phyloP scores from a whole-genome alignment of 768 basidiomycete genomes.

The Sporobolomyces roseus region DNA sequence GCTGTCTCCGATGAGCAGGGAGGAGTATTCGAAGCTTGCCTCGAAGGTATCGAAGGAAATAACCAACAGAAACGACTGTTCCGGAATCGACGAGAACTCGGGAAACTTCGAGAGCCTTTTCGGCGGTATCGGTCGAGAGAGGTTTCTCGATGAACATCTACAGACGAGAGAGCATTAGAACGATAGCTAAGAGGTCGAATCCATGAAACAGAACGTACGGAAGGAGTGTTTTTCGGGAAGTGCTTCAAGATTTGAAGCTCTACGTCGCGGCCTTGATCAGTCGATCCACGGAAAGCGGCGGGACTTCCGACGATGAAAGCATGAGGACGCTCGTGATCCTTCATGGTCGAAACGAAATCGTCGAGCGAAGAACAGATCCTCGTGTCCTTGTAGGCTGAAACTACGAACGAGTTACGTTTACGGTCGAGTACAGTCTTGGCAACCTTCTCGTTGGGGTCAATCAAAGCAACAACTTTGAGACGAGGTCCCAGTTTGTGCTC shows the following conservation, averaged over 20 bases:
- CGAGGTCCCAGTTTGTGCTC: slow-evolving; percentile 80
- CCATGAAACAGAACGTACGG: slow-evolving; percentile 15
- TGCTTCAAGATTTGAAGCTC: slow-evolving; percentile 48
- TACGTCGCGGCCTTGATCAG: slow-evolving; percentile 40
- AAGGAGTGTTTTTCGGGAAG: slow-evolving; percentile 53
- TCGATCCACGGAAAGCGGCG: slow-evolving; percentile 44
- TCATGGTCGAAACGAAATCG: slow-evolving; percentile 41
- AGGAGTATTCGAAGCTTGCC: not conserved
- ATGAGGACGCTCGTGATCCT: slow-evolving; percentile 35
- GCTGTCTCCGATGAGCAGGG: too few relatives aligned
- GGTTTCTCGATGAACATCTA: slow-evolving; percentile 47
- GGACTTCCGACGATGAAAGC: slow-evolving; percentile 45
- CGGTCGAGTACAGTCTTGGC: slow-evolving; percentile 74
- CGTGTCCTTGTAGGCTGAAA: slow-evolving; percentile 86
- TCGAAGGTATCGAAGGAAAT: slow-evolving; percentile 42
- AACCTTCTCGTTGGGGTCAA: slow-evolving; percentile 83
- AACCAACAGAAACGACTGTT: slow-evolving; percentile 42
- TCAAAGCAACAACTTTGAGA: slow-evolving; percentile 89
- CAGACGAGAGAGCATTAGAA: not conserved
- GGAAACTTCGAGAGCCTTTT: slow-evolving; percentile 34
- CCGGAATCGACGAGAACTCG: slow-evolving; percentile 36
- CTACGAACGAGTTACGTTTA: slow-evolving; percentile 89
- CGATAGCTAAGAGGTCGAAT: not conserved
- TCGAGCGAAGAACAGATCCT: slow-evolving; percentile 61
- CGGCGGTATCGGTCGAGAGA: slow-evolving; percentile 41